A percentile compares a stretch with the other conserved stretches of the same genome.
phyloP scores from a whole-genome alignment of 2,329 filamentous ascomycete species.

The Penicillium sp. region DNA sequence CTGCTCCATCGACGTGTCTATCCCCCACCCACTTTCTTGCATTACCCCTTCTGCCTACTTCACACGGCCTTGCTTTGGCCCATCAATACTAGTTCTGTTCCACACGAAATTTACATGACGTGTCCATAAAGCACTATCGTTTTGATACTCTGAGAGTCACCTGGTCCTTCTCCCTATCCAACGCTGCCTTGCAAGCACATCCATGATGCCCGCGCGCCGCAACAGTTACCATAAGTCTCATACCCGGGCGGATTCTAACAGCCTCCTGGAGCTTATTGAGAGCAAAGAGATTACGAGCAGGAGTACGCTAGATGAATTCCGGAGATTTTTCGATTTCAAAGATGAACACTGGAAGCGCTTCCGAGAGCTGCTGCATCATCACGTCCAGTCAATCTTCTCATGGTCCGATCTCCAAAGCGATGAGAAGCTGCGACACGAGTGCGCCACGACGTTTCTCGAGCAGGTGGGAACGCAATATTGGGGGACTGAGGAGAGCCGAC shows the following conservation, averaged over 20 bases:
- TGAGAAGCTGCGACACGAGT: neutral
- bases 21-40: neutral
- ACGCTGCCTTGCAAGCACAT: too few species aligned
- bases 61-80: neutral
- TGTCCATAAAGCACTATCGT: too few species aligned
- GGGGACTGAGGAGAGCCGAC: neutral
- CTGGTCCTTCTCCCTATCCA: too few species aligned
- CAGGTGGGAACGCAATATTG: neutral
- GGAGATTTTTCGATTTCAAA: conserved; percentile 1
- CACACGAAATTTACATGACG: too few species aligned
- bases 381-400: neutral
- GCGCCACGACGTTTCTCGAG: neutral
- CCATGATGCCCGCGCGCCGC: too few species aligned
- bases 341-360: neutral
- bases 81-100: neutral
- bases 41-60: neutral
- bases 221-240: too few species aligned
- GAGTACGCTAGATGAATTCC: neutral
- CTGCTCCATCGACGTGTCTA: neutral
- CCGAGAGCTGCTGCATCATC: neutral
- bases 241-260: too few species aligned
- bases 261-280: too few species aligned
- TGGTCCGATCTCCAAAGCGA: neutral
- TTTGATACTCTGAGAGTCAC: too few species aligned
- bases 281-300: neutral